Evolutionary conservation across 306 rosid species (phyloP).

Genomic region (Ammopiptanthus mongolicus): DNA sequence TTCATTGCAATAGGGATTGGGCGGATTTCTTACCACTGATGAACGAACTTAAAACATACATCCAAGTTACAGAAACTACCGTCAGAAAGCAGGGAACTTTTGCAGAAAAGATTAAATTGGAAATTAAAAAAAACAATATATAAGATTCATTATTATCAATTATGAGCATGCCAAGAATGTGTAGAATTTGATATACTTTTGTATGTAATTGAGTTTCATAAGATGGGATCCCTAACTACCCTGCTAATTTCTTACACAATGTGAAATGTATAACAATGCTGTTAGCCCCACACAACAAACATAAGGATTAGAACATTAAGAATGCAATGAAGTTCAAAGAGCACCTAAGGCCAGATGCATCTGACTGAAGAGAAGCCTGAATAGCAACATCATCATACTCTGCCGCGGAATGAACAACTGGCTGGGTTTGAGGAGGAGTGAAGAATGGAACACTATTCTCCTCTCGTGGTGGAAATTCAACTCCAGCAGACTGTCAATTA

Average conservation of each 20-base stretch:
- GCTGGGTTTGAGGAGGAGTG: slow-evolving; percentile 93
- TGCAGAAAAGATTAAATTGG: neutral
- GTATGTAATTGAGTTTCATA: neutral
- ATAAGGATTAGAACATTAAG: slow-evolving; percentile 1
- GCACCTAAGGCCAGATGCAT: slow-evolving; percentile 86
- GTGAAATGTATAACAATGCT: neutral
- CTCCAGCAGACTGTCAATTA: slow-evolving; percentile 72
- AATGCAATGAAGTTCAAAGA: slow-evolving; percentile 3
- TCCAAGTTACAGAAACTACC: neutral
- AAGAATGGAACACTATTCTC: slow-evolving; percentile 81
- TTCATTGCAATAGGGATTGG: neutral
- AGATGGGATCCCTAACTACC: slow-evolving; percentile 1
- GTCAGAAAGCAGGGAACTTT: neutral
- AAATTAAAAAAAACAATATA: neutral
- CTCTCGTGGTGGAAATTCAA: slow-evolving; percentile 87
- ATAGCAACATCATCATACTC: slow-evolving; percentile 63
- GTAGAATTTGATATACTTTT: neutral
- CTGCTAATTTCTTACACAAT: slow-evolving; percentile 3
- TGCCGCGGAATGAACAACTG: slow-evolving; percentile 39
- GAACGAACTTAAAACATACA: neutral
- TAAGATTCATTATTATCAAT: neutral
- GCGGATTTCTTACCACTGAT: neutral
- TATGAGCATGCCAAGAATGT: neutral
- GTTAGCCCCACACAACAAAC: slow-evolving; percentile 13
- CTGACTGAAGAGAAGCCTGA: slow-evolving; percentile 91